Evolutionary conservation across 129 eudicot genomes (phyloP).

Genomic region (Centaurea solstitialis): DNA sequence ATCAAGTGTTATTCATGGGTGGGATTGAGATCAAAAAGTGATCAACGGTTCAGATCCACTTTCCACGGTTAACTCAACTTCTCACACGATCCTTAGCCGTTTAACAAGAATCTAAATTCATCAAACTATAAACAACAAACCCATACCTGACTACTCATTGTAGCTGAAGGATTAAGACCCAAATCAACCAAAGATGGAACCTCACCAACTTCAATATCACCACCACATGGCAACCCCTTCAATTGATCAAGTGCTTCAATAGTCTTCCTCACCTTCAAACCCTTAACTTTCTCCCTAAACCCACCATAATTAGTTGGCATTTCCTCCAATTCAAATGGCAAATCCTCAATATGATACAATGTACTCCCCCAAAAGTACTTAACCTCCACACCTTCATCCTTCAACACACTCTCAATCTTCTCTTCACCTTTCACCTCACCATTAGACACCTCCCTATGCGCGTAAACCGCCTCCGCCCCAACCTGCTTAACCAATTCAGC

Average conservation of each 20-base stretch:
- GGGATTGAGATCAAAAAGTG: no score
- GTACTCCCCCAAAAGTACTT: constrained; percentile 99
- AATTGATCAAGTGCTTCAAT: constrained; percentile 70
- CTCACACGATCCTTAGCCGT: no score
- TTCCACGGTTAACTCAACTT: no score
- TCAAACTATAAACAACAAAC: not conserved
- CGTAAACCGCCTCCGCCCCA: constrained; percentile 83
- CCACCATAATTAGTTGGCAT: constrained; percentile 92
- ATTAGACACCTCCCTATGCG: constrained; percentile 78
- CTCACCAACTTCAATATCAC: constrained; percentile 86
- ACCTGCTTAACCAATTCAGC: constrained; percentile 74
- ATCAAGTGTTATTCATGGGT: no score
- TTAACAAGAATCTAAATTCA: not conserved
- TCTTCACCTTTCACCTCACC: constrained; percentile 85
- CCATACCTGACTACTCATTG: constrained; percentile 68
- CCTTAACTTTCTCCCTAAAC: constrained; percentile 86
- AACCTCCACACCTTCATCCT: constrained; percentile 88
- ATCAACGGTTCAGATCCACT: no score
- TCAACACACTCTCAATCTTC: constrained; percentile 69
- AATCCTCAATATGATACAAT: constrained; percentile 90
- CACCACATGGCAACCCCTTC: constrained; percentile 75
- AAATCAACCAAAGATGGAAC: constrained; percentile 85
- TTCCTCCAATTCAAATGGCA: constrained; percentile 74
- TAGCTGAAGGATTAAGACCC: constrained; percentile 74
- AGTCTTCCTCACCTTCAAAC: constrained; percentile 74